Percentiles rank a stretch among this genome's conserved stretches.
Evolutionary conservation across 352 stramenopile species (phyloP).

Genomic region (Thalassiosira gravida): DNA sequence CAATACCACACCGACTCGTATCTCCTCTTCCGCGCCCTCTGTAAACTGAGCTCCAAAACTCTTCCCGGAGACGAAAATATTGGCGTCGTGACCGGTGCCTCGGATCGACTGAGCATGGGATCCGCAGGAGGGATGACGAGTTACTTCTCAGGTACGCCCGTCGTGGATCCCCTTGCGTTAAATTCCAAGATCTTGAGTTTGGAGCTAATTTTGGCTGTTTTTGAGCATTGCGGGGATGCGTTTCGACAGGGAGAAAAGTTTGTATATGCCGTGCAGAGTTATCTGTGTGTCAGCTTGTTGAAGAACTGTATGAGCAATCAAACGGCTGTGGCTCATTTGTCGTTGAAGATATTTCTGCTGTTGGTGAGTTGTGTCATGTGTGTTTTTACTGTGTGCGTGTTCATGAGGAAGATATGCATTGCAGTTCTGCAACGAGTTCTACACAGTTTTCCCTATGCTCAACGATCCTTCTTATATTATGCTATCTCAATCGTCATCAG

Average conservation of each 20-base stretch:
- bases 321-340: slow-evolving; percentile 94
- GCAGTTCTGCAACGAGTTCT: no score
- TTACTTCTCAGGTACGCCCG: slow-evolving; percentile 45
- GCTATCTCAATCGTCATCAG: no score
- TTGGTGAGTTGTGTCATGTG: slow-evolving; percentile 85
- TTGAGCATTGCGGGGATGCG: slow-evolving; percentile 93
- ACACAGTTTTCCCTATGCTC: no score
- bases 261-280: slow-evolving; percentile 95
- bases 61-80: slow-evolving; percentile 82
- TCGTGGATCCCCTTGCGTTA: slow-evolving; percentile 91
- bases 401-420: no score
- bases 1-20: slow-evolving; percentile 98
- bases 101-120: not conserved
- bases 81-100: slow-evolving; percentile 12
- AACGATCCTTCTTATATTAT: no score
- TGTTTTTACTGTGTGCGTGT: not conserved
- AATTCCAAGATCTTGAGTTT: slow-evolving; percentile 96
- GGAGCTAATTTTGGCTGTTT: slow-evolving; percentile 95
- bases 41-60: slow-evolving; percentile 92
- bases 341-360: slow-evolving; percentile 96
- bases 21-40: slow-evolving; percentile 96
- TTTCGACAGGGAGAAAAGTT: slow-evolving; percentile 95
- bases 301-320: slow-evolving; percentile 98
- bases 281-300: slow-evolving; percentile 95
- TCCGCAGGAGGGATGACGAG: not conserved